Conservation (phyloP, 352 stramenopile species). For the Blastocystis sp. region DNA sequence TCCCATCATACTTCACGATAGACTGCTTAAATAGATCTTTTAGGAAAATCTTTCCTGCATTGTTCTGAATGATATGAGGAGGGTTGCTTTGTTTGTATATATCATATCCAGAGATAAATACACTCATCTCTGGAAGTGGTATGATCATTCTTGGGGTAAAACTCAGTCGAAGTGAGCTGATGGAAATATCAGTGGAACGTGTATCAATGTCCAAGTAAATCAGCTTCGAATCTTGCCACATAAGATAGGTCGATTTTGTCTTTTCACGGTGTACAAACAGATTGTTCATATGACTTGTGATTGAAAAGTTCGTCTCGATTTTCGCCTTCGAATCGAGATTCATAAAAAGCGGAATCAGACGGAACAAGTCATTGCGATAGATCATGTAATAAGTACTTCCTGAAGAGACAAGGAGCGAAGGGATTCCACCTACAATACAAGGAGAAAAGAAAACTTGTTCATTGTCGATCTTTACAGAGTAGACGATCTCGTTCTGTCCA, state of each 20-base stretch:
- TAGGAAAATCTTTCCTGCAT: background rate
- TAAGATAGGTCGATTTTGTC: background rate
- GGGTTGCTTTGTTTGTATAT: background rate
- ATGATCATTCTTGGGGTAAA: background rate
- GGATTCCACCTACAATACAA: background rate
- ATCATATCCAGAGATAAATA: background rate
- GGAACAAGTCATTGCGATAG: slow-evolving; percentile 15
- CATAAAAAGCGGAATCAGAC: background rate
- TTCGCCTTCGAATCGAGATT: background rate
- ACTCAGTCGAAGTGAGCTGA: background rate
- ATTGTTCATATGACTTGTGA: background rate
- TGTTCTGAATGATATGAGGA: background rate
- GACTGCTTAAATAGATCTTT: background rate
- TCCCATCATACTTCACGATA: background rate
- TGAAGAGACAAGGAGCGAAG: slow-evolving; percentile 5
- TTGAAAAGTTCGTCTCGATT: background rate
- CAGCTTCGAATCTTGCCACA: slow-evolving; percentile 14
- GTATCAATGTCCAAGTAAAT: background rate
- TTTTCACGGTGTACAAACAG: background rate
- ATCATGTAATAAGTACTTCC: background rate
- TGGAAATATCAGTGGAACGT: background rate
- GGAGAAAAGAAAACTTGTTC: background rate
- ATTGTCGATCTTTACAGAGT: background rate
- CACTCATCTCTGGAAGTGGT: background rate
- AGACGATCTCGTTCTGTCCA: background rate